phyloP scores from a whole-genome alignment of 2,329 filamentous ascomycete species.

The Botryotinia convoluta region DNA sequence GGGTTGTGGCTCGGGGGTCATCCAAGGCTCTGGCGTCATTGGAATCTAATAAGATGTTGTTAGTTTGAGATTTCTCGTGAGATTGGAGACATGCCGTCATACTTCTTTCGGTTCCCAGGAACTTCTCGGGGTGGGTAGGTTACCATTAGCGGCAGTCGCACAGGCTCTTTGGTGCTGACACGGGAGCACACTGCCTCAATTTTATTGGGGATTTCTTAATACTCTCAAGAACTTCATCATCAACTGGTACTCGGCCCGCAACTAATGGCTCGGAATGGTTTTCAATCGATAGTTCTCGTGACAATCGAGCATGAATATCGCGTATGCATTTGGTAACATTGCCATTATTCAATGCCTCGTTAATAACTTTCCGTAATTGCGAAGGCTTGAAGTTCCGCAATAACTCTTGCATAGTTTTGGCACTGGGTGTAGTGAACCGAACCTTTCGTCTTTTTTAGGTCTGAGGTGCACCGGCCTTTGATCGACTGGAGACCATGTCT shows the following conservation, averaged over 20 bases:
- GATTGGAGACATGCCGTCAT: neutral
- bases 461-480: neutral
- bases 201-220: constrained; percentile 1
- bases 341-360: neutral
- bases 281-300: neutral
- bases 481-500: neutral
- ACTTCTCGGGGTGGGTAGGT: neutral
- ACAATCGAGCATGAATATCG: constrained; percentile 9
- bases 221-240: neutral
- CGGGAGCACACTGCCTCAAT: neutral
- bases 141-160: neutral
- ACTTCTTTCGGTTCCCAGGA: neutral
- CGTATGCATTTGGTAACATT: constrained; percentile 3
- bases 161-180: neutral
- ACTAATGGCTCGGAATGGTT: neutral
- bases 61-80: too few species aligned
- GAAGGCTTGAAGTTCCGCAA: neutral
- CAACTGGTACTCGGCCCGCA: neutral
- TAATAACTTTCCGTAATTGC: constrained; percentile 6
- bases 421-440: neutral
- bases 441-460: neutral
- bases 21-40: neutral
- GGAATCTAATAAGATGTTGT: neutral
- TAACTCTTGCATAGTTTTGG: neutral
- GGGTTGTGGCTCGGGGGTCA: neutral